Evolutionary conservation across 2,329 filamentous ascomycete species (phyloP), one percentile per base, ranked within the genome.

Genomic region (Colletotrichum horii): DNA sequence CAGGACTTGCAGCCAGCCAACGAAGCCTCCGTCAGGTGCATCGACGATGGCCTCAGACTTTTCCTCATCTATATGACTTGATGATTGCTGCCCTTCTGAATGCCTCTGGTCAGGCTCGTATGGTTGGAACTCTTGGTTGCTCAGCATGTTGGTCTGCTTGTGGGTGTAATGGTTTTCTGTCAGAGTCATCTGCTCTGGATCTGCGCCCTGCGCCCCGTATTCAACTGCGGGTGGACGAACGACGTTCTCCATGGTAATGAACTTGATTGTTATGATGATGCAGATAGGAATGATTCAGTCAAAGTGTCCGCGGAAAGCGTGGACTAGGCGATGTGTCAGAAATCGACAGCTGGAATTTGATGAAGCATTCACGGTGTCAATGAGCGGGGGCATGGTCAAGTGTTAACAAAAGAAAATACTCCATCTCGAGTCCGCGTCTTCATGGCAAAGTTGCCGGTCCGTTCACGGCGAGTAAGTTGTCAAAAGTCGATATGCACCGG

Each of bases 1-100:
- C 8, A 80, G 79, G 3, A 86, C 85, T 76, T 86, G 84, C 0
- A 81, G 80, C 85, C 85, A 86, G 16, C 82, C 83, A 16, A 66
- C 65, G 19, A 79, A 38, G 9, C 75, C 75, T 12, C 75, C 75
- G 4, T 77, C 75, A 8, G 75, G 72, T 8, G 38, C 70, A 11
- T 69, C 74, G 5, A 16, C 19, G 6, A 74, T 43, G 4, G 52
- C 56, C 16, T 24, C 28, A 4, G 22, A 19, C 28, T 76, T 74
- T 55, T 65, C 58, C 22, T 73, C 70, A 4, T 68, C 48, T 19
- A 48, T 48, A 19, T 69, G 58, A 2, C 43, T 19, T 14, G 74
- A 64, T 28, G 43, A 58, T 26, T 58, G 56, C 19, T 60, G 65
- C 1, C 19, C 36, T 24, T 66, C 68, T 12, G 74, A 65, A 9